Evolutionary conservation across 1,284 basidiomycete species (phyloP).

Genomic region (Takashimella koratensis): DNA sequence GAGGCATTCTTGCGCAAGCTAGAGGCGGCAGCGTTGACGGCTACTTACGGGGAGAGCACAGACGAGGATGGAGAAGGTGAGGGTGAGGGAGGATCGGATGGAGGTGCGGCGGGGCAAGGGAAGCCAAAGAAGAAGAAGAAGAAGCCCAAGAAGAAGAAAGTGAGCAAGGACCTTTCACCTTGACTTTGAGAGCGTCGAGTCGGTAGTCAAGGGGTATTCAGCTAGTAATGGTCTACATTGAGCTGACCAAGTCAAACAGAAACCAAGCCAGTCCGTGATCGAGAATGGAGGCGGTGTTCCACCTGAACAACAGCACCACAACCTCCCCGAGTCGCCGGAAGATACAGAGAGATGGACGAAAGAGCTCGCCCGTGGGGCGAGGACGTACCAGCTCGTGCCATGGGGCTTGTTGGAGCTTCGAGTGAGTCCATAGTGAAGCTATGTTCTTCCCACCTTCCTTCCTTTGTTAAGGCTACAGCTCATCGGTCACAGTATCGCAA

Average conservation of each 20-base stretch:
- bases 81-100: background rate
- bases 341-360: slow-evolving; percentile 21
- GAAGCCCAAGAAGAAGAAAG: slow-evolving; percentile 17
- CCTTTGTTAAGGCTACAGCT: slow-evolving; percentile 6
- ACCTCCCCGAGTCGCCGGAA: slow-evolving; percentile 17
- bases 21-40: background rate
- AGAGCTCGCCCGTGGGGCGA: slow-evolving; percentile 15
- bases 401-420: slow-evolving; percentile 24
- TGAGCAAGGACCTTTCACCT: background rate
- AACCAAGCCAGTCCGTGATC: too few species aligned
- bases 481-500: slow-evolving; percentile 4
- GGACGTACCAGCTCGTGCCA: slow-evolving; percentile 14
- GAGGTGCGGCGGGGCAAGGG: background rate
- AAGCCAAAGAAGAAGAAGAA: slow-evolving; percentile 21
- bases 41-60: background rate
- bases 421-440: too few species aligned
- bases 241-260: too few species aligned
- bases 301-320: slow-evolving; percentile 13
- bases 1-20: background rate
- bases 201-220: too few species aligned
- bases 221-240: too few species aligned
- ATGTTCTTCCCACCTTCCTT: background rate
- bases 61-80: background rate
- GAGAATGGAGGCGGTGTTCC: slow-evolving; percentile 23
- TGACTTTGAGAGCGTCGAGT: too few species aligned